Base-by-base conservation (phyloP, 371 early-diverging fungal species). In the Mortierella sp. region DNA sequence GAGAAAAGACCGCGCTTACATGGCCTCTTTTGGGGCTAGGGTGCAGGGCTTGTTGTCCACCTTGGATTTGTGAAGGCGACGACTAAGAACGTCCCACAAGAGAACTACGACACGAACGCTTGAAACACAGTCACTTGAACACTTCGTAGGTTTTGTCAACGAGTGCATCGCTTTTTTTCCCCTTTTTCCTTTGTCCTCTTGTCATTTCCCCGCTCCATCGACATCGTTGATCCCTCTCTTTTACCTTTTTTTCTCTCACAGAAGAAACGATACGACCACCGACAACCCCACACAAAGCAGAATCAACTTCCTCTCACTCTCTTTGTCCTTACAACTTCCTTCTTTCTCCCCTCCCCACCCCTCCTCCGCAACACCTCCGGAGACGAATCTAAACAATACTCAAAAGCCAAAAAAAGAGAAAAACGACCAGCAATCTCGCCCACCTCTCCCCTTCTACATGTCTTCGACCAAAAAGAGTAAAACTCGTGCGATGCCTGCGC, bases 401-500 rank as follows among this genome's bases (percentile, higher is more conserved):
- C 46, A 46, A 46, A 46, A 67, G 21, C 67, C 21, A 67, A 67
- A 64, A 40, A 67, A 37, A 37, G 21, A 37, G 61, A 61, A 16
- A 14, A 34, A 61, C 61, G 34, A 61, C 61, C 61, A 24, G 24
- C 67, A 67, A 40, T 67, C 67, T 37, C 40, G 21, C 40, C 67
- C 16, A 21, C 14, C 37, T 3, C 51, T 31, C 57, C 67, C 24
- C 19, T n/a, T 26, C 28, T 43, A 53, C 21, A 85, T 85, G 86
- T 72, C 81, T 44, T 80, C 80, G 37, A 64, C 73, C 34, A 86
- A 79, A 73, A 86, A 86, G 79, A 81, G 70, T 74, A 81, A 81
- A 86, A 61, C 82, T 69, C 81, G 86, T 73, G 82, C 79, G 21
- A 74, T 79, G 78, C 81, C 85, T 31, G 73, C 78, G 64, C 81